These are phyloP conservation scores for Onygena corvina DNA, from an alignment of 2,329 filamentous ascomycete genomes.

Conservation along the genomic window DNA sequence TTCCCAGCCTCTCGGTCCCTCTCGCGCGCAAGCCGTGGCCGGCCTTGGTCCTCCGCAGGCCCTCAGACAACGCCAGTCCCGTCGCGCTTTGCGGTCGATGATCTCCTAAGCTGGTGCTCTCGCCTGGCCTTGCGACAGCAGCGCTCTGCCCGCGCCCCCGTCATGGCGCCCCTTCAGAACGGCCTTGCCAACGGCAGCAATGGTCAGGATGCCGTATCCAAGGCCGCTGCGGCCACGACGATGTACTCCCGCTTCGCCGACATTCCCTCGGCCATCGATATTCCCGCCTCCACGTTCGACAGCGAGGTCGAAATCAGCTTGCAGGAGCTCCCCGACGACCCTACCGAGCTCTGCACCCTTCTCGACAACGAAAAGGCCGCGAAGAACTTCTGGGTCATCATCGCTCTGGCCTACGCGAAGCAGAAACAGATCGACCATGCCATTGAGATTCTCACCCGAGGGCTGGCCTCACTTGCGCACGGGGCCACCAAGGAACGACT, in stretches of 20 bases:
- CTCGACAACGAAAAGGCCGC: slow-evolving; percentile 88
- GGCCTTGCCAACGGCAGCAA: slow-evolving; percentile 43
- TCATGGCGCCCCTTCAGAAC: slow-evolving; percentile 42
- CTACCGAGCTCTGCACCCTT: slow-evolving; percentile 85
- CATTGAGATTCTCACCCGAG: slow-evolving; percentile 58
- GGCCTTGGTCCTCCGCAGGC: background rate
- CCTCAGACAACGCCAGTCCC: no score
- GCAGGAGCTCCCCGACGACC: slow-evolving; percentile 80
- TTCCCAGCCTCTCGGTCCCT: background rate
- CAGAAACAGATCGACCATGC: slow-evolving; percentile 83
- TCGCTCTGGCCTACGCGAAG: slow-evolving; percentile 91
- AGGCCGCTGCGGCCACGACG: slow-evolving; percentile 25
- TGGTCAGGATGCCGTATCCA: slow-evolving; percentile 20
- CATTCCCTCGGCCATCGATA: slow-evolving; percentile 52
- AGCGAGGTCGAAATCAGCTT: slow-evolving; percentile 82
- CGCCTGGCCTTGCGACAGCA: background rate
- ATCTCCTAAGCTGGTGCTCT: background rate
- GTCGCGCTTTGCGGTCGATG: no score
- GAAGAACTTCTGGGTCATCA: slow-evolving; percentile 95
- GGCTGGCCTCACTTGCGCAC: slow-evolving; percentile 57
- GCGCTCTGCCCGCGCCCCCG: background rate
- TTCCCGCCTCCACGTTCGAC: slow-evolving; percentile 50
- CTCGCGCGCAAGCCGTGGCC: background rate
- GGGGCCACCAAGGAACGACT: slow-evolving; percentile 68
- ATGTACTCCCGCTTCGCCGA: slow-evolving; percentile 44